These are phyloP conservation scores for Trifolium dubium DNA, from an alignment of 306 rosid species.

Conservation along the genomic window DNA sequence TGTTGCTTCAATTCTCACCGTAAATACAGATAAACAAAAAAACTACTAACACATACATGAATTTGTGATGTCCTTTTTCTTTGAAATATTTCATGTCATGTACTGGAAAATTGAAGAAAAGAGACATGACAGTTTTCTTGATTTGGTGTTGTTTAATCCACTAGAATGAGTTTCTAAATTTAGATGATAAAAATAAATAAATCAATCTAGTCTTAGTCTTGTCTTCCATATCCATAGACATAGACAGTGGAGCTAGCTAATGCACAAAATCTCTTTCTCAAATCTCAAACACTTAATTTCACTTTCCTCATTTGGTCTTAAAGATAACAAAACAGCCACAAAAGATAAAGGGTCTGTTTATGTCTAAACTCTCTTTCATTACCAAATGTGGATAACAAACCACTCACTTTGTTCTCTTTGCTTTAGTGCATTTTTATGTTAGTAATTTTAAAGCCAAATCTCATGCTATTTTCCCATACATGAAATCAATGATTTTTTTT, in stretches of 20 bases:
- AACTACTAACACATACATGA: background rate
- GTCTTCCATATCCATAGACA: conserved; percentile 55
- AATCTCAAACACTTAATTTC: conserved; percentile 48
- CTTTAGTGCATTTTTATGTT: background rate
- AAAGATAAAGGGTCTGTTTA: background rate
- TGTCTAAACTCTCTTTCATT: conserved; percentile 19
- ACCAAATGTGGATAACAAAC: conserved; percentile 9
- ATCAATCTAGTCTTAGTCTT: conserved; percentile 54
- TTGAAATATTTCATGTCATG: conserved; percentile 50
- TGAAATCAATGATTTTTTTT: background rate
- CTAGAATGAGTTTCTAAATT: conserved; percentile 56
- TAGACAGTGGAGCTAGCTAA: conserved; percentile 35
- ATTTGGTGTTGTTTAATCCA: conserved; percentile 42
- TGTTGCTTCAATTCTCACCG: conserved; percentile 7
- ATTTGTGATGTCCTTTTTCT: conserved; percentile 5
- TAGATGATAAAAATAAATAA: conserved; percentile 33
- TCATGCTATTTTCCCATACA: background rate
- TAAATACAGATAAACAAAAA: conserved; percentile 7
- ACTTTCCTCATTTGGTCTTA: conserved; percentile 81
- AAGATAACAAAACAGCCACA: conserved; percentile 40
- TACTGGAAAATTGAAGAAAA: background rate
- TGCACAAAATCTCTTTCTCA: conserved; percentile 45
- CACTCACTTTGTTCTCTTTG: background rate
- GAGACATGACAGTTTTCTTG: conserved; percentile 44
- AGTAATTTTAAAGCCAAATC: background rate